Evolutionary conservation across 176 grass and related monocot genomes (phyloP).

Genomic region (Aegilops bicornis): DNA sequence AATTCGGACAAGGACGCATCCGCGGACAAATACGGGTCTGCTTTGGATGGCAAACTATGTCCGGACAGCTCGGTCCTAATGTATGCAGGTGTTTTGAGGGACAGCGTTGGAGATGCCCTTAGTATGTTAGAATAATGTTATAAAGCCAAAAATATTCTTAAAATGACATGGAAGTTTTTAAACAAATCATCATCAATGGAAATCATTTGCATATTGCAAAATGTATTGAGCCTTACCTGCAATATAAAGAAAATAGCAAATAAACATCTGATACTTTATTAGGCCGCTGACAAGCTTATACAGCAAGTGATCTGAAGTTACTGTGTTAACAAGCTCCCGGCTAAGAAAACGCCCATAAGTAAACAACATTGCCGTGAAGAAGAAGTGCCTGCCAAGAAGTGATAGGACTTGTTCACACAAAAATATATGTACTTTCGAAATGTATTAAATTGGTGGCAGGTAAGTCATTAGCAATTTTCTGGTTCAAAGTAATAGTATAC

Average conservation of each 20-base stretch:
- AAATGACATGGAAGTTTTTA: conserved; percentile 11
- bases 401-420: background rate
- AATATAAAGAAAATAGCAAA: conserved; percentile 99
- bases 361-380: conserved; percentile 97
- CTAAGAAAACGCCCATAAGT: conserved; percentile 99
- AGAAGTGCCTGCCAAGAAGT: conserved; percentile 84
- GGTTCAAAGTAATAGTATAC: conserved; percentile 27
- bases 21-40: too few species aligned
- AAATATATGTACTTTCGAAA: background rate
- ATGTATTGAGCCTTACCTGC: conserved; percentile 65
- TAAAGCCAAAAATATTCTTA: background rate
- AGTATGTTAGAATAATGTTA: background rate
- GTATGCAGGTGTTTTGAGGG: too few species aligned
- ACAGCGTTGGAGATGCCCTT: too few species aligned
- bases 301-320: conserved; percentile 89
- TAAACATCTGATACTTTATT: conserved; percentile 99
- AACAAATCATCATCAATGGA: background rate
- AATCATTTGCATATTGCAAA: conserved; percentile 22
- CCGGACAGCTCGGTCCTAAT: too few species aligned
- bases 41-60: too few species aligned
- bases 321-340: conserved; percentile 85
- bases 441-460: background rate
- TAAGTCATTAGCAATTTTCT: background rate
- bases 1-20: too few species aligned
- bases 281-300: conserved; percentile 81